These are phyloP conservation scores for Beauveria scarabaeidicola DNA, from an alignment of 2,329 filamentous ascomycete genomes.

Conservation along the genomic window DNA sequence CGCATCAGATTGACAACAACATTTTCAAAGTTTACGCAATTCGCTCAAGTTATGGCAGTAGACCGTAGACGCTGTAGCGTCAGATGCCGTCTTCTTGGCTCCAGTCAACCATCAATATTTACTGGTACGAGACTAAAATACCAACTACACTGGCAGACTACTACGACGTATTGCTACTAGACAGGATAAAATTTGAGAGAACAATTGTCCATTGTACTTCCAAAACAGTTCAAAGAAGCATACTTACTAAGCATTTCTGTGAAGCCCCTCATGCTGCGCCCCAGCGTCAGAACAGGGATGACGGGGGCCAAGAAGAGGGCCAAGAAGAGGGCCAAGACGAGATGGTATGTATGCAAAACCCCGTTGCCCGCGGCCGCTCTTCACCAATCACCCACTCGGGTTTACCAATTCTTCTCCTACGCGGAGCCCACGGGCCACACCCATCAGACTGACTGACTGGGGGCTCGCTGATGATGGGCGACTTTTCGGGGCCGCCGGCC, in stretches of 20 bases:
- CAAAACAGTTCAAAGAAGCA: no score
- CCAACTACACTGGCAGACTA: neutral
- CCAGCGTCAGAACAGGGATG: neutral
- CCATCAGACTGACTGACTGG: neutral
- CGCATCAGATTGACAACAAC: no score
- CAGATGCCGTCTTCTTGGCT: neutral
- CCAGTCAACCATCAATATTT: neutral
- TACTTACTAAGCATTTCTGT: no score
- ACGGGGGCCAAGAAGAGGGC: neutral
- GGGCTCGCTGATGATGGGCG: neutral
- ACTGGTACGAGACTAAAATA: neutral
- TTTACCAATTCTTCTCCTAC: neutral
- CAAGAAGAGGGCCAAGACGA: neutral
- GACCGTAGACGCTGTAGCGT: neutral
- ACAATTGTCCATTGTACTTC: no score
- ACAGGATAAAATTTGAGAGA: no score
- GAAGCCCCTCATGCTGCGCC: no score
- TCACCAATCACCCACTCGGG: neutral
- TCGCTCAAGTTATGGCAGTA: no score
- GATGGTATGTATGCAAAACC: neutral
- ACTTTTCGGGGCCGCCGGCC: neutral
- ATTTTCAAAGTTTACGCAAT: no score
- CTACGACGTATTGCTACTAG: no score
- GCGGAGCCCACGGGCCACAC: neutral
- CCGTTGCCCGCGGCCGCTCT: neutral